Base-by-base conservation (phyloP, 495 filamentous ascomycete species). In the Hypoxylon lienhwacheense region DNA sequence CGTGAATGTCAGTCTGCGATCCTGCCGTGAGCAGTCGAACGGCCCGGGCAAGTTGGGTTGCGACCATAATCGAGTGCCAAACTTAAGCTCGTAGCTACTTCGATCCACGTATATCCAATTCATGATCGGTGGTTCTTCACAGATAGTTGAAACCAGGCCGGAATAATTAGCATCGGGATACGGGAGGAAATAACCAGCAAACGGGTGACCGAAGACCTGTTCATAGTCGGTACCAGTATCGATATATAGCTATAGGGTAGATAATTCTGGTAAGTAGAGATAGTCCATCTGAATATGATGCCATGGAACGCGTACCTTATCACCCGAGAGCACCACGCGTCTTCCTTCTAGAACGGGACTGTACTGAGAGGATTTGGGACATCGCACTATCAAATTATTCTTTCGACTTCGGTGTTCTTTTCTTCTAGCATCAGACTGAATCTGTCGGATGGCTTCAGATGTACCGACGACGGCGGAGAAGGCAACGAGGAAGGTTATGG, bases 91-190 rank as follows among this genome's bases (percentile, higher is more conserved):
- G 45, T 74, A 71, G 2, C 75, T 78, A 43, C 71, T 67, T 44
- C 69, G 51, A 55, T 80, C 75, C 19, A 80, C 67, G 50, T 79
- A 81, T 25, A 81, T 72, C 78, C 78, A 81, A 51, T 81, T 81
- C 47, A 81, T 72, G 43, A 75, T 63, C 0, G 78, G 77, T 0
- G 77, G 74, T 7, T 76, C 74, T 42, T 77, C 75, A 2, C 58
- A 58, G 36, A 78, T 74, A 7, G 72, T 73, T 0, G 75, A 74
- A n/a, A 79, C 77, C 8, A 79, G 71, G 1, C 75, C 77, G 7
- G 70, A 72, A 19, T 56, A 76, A 31, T 67, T 66, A 7, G 70
- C 54, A 7, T 76, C 70, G 6, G 78, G 78, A 55, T 77, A 78
- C 1, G 73, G 67, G 19, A 79, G 71, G 60, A 71, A 80, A 46